phyloP scores from a whole-genome alignment of 1,139 yeast genomes.

The Geotrichum bryndzae region DNA sequence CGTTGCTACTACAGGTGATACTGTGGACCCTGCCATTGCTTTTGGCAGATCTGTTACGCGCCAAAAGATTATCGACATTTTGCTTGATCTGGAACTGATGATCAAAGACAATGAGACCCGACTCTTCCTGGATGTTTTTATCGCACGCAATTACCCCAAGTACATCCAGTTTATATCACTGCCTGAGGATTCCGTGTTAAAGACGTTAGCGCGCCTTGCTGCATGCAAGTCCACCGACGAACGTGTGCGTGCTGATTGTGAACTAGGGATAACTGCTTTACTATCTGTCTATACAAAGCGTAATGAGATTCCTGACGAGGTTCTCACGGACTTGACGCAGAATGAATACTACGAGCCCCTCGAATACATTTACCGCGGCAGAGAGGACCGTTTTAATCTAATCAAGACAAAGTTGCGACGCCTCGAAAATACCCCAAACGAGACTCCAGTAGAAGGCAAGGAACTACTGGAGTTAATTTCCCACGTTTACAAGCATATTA shows the following conservation, averaged over 20 bases:
- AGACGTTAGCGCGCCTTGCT: slow-evolving; percentile 48
- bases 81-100: slow-evolving; percentile 46
- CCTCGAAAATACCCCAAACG: neutral
- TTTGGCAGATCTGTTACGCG: slow-evolving; percentile 40
- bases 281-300: slow-evolving; percentile 47
- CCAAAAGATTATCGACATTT: slow-evolving; percentile 60
- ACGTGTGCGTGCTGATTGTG: slow-evolving; percentile 50
- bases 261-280: slow-evolving; percentile 62
- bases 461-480: neutral
- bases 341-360: neutral
- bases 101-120: slow-evolving; percentile 14
- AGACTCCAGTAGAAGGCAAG: neutral
- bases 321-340: neutral
- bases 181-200: slow-evolving; percentile 50
- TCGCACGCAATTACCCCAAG: slow-evolving; percentile 72
- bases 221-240: slow-evolving; percentile 31
- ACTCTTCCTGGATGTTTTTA: slow-evolving; percentile 53
- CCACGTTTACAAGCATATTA: neutral
- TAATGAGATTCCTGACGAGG: neutral
- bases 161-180: slow-evolving; percentile 69
- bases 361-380: neutral
- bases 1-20: slow-evolving; percentile 9
- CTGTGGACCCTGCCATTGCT: slow-evolving; percentile 3
- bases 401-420: neutral
- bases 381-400: neutral